These are phyloP conservation scores for Herpetospermum pedunculosum DNA, from an alignment of 306 rosid species.

Conservation along the genomic window DNA sequence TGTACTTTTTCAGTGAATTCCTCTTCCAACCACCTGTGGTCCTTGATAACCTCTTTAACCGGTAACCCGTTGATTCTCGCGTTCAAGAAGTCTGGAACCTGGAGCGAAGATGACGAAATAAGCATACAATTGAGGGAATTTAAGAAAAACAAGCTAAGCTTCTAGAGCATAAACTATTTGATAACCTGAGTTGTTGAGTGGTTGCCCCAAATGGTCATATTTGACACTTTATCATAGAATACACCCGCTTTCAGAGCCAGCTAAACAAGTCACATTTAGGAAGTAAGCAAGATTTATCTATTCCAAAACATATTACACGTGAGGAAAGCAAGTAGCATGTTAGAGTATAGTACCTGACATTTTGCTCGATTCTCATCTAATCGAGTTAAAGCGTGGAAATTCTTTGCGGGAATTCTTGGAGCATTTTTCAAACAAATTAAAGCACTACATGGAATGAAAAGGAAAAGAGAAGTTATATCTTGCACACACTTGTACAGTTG, in stretches of 20 bases:
- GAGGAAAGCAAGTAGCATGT: not conserved
- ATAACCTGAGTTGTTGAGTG: slow-evolving; percentile 96
- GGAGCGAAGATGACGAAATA: slow-evolving; percentile 11
- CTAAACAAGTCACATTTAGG: slow-evolving; percentile 32
- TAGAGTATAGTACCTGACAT: slow-evolving; percentile 57
- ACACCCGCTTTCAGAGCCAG: slow-evolving; percentile 97
- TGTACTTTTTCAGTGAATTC: slow-evolving; percentile 83
- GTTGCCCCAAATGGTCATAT: slow-evolving; percentile 95
- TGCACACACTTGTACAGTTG: not conserved
- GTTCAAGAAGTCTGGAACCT: slow-evolving; percentile 95
- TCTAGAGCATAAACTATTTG: slow-evolving; percentile 4
- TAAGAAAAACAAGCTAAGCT: slow-evolving; percentile 1
- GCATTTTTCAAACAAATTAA: slow-evolving; percentile 94
- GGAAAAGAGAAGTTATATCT: not conserved
- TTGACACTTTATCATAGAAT: slow-evolving; percentile 91
- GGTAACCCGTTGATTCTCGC: slow-evolving; percentile 79
- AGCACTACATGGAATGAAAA: slow-evolving; percentile 38
- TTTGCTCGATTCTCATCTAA: slow-evolving; percentile 94
- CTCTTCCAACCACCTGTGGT: slow-evolving; percentile 80
- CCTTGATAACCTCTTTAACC: slow-evolving; percentile 80
- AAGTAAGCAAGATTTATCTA: not conserved
- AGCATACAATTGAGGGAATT: slow-evolving; percentile 10
- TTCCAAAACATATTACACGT: not conserved
- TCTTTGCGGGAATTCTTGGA: slow-evolving; percentile 86
- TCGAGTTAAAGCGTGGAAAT: slow-evolving; percentile 91